Base-by-base conservation (phyloP, 495 filamentous ascomycete genomes). In the Lasiosphaeria miniovina region DNA sequence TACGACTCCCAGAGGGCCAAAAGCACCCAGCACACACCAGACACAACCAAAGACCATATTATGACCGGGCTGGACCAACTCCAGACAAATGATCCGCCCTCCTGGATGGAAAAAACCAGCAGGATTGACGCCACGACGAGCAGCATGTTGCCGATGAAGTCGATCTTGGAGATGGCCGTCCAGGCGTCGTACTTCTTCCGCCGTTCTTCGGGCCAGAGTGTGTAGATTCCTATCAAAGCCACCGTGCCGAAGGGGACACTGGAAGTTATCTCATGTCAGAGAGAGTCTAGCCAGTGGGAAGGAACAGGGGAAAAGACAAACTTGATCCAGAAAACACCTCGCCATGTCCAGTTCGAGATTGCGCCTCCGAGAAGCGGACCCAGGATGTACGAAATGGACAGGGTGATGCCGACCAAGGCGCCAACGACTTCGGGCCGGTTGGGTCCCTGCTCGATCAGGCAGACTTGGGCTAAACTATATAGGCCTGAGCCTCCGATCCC, bases 271-370 rank as follows among this genome's bases (percentile, higher is more conserved):
- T n/a, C 3, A 2, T 14, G 43, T 46, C 15, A 11, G 12, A 46
- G 12, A 46, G 12, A 40, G 10, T 15, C 36, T 14, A 17, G 8
- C 8, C 32, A 5, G n/a, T 4, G 33, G 31, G 8, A 40, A 54
- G 17, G 14, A n/a, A 36, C 32, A 53, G 33, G 15, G 15, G 17
- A 36, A 33, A 7, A 24, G 24, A 66, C 69, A 10, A 46, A 77
- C 77, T 90, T 90, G 74, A 91, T 84, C 84, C 84, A 90, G 68
- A 88, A 91, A 36, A 81, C 81, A 78, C 86, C 88, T 36, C 85
- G 67, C 89, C 89, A 91, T 4, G 75, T 76, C 12, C 84, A 76
- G 49, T 86, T 75, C 0, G 88, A 81, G 52, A 93, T 86, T 2
- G 79, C 77, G 17, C 89, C 89, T 11, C 89, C 89, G 2, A 91